Evolutionary conservation across 2,329 filamentous ascomycete genomes (phyloP), one percentile per base, ranked within the genome.

Genomic region (Penicillium polonicum): DNA sequence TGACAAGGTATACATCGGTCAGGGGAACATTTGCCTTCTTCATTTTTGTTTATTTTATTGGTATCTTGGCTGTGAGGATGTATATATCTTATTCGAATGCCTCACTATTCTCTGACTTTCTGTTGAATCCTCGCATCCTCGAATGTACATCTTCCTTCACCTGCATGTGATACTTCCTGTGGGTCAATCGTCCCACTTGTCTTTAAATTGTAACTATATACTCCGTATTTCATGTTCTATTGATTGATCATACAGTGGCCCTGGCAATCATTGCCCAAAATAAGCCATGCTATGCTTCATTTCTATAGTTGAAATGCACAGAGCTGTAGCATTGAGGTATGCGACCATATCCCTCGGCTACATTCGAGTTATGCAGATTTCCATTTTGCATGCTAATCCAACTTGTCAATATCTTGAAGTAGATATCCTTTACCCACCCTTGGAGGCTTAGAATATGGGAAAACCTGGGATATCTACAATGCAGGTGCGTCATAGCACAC

Each of bases 111-210:
- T 2, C 21, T 8, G 15, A 23, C 15, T 15, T 27, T 9, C 7
- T 46, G 2, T 36, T 5, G 1, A 12, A 45, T 31, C 15, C 27
- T 42, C 5, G 17, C 21, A 29, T 44, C 31, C 27, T 36, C 17
- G 8, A 15, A 23, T 36, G 23, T 21, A n/a, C 13, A 23, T 25
- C 13, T 17, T 13, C 31, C 39, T 36, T 23, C n/a, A 46, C 41
- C 50, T 36, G 39, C 50, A 52, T 52, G 23, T 52, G 50, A 52
- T 52, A 12, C 29, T 15, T 23, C 19, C 21, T 15, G 50, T 52
- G 50, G 50, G 50, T 36, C 50, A 27, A 25, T 42, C 12, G 27
- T 45, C 48, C 48, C 48, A 43, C 48, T 51, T 29, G 7, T 42
- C n/a, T 17, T 43, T 43, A 23, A 25, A 31, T 36, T 35, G 29